phyloP scores from a whole-genome alignment of 306 rosid species.

The Aeschynomene evenia region DNA sequence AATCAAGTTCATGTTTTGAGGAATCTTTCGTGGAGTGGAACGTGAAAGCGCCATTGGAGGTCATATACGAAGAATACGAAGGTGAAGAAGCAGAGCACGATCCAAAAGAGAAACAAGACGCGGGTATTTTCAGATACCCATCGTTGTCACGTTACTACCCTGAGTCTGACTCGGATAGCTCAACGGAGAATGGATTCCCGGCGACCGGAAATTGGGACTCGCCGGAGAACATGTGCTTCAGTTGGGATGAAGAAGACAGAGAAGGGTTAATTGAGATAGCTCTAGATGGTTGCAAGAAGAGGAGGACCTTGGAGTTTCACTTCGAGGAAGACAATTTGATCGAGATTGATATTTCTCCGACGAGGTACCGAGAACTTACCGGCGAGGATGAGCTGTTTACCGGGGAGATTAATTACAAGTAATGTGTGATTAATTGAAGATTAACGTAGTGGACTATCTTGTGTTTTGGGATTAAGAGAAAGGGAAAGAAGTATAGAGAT shows the following conservation, averaged over 20 bases:
- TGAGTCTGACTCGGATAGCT: slow-evolving; percentile 76
- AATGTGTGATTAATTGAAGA: slow-evolving; percentile 31
- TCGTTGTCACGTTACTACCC: slow-evolving; percentile 70
- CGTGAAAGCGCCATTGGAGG: slow-evolving; percentile 80
- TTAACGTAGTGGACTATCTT: slow-evolving; percentile 24
- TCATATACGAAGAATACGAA: slow-evolving; percentile 71
- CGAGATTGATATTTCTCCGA: slow-evolving; percentile 58
- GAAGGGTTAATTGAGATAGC: slow-evolving; percentile 88
- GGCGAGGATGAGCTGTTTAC: slow-evolving; percentile 35
- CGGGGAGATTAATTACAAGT: slow-evolving; percentile 46
- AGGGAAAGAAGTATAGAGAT: neutral
- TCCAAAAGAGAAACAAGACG: neutral
- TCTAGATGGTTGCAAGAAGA: slow-evolving; percentile 49
- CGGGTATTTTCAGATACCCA: slow-evolving; percentile 41
- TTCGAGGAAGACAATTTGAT: slow-evolving; percentile 58
- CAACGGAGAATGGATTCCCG: slow-evolving; percentile 54
- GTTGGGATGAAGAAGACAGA: slow-evolving; percentile 77
- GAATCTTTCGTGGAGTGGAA: slow-evolving; percentile 72
- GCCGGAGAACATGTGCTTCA: slow-evolving; percentile 43
- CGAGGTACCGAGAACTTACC: slow-evolving; percentile 35
- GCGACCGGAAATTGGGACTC: slow-evolving; percentile 44
- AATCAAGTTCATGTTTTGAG: slow-evolving; percentile 43
- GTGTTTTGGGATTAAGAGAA: slow-evolving; percentile 31
- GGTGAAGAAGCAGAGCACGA: slow-evolving; percentile 52
- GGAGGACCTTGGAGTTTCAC: slow-evolving; percentile 31